phyloP scores from a whole-genome alignment of 371 early-diverging fungal species.

The Mucor lusitanicus region DNA sequence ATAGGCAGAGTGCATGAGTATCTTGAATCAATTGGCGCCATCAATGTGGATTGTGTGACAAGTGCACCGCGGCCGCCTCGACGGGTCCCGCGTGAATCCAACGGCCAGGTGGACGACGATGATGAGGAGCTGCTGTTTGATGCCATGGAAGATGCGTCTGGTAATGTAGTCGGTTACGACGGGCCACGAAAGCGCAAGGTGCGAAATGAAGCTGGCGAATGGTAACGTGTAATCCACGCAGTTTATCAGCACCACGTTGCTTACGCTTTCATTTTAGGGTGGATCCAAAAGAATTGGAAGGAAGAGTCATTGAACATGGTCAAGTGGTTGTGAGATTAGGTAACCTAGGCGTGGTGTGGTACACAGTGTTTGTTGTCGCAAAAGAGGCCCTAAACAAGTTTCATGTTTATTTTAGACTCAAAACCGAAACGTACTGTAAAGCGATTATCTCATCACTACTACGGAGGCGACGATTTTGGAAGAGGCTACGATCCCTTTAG shows the following conservation, averaged over 20 bases:
- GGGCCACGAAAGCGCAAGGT: conserved; percentile 62
- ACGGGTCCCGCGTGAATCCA: conserved; percentile 22
- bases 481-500: conserved; percentile 69
- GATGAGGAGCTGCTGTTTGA: conserved; percentile 1
- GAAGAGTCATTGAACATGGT: conserved; percentile 66
- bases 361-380: background rate
- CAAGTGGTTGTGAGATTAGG: conserved; percentile 15
- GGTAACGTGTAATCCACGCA: background rate
- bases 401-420: conserved; percentile 14
- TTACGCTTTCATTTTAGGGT: conserved; percentile 46
- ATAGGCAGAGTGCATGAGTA: conserved; percentile 87
- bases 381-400: background rate
- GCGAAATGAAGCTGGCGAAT: conserved; percentile 50
- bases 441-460: conserved; percentile 27
- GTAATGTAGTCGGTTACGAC: conserved; percentile 42
- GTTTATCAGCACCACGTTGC: background rate
- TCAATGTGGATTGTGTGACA: conserved; percentile 65
- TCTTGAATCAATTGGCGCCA: conserved; percentile 78
- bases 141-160: conserved; percentile 27
- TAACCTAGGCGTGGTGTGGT: background rate
- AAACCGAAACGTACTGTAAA: conserved; percentile 41
- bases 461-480: conserved; percentile 44
- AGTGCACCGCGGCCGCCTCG: conserved; percentile 40
- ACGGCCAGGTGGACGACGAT: conserved; percentile 6
- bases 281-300: conserved; percentile 64